Evolutionary conservation across 2,329 filamentous ascomycete species (phyloP).

Genomic region (Fusarium praegraminearum): DNA sequence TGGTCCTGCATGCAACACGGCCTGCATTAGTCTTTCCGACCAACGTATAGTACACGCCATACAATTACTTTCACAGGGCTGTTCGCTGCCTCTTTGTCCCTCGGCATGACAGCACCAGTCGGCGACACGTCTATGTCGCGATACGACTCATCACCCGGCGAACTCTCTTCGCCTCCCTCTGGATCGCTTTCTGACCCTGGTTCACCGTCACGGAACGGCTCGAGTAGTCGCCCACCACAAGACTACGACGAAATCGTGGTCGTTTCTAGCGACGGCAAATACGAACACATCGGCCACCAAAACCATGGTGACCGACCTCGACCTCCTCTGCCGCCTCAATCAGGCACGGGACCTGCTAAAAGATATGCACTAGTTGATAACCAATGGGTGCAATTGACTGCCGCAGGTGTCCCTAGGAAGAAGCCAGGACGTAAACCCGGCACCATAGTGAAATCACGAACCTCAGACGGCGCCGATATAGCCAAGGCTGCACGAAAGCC

Average conservation of each 20-base stretch:
- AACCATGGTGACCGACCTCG: slow-evolving; percentile 37
- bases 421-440: slow-evolving; percentile 76
- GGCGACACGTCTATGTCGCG: slow-evolving; percentile 54
- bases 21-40: slow-evolving; percentile 2
- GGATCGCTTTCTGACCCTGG: slow-evolving; percentile 63
- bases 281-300: slow-evolving; percentile 41
- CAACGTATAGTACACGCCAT: slow-evolving; percentile 22
- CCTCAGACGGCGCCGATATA: slow-evolving; percentile 53
- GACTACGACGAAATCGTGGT: slow-evolving; percentile 66
- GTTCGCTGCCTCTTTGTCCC: slow-evolving; percentile 20
- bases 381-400: slow-evolving; percentile 63
- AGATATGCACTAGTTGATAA: slow-evolving; percentile 54
- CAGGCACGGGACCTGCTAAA: slow-evolving; percentile 46
- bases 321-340: slow-evolving; percentile 42
- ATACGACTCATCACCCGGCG: slow-evolving; percentile 61
- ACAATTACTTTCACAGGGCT: neutral
- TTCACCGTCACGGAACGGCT: slow-evolving; percentile 57
- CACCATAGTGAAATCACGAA: slow-evolving; percentile 62
- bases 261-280: slow-evolving; percentile 50
- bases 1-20: slow-evolving; percentile 14
- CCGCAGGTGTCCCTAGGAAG: slow-evolving; percentile 69
- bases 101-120: slow-evolving; percentile 48
- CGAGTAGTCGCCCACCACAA: slow-evolving; percentile 40
- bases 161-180: slow-evolving; percentile 65
- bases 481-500: slow-evolving; percentile 63